Evolutionary conservation across 176 grass and related monocot genomes (phyloP), one percentile per base, ranked within the genome.

Genomic region (Themeda triandra): DNA sequence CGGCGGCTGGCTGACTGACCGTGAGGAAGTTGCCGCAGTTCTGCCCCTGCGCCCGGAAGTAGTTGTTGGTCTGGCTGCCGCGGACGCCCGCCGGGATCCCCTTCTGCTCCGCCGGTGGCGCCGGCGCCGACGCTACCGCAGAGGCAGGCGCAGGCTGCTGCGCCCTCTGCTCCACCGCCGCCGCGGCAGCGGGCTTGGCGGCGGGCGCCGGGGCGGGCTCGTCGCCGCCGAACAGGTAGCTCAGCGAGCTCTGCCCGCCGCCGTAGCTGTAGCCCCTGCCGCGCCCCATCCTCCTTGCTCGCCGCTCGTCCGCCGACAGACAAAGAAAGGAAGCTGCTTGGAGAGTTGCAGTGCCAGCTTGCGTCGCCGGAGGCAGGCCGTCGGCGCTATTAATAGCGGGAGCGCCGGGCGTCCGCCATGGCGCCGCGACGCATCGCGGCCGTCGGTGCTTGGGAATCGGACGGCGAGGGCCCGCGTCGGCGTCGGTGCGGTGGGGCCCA

Each of bases 1-100:
- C 10, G 39, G 36, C 9, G 24, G 8, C 27, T 49, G 27, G 9
- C 31, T 13, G 48, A 56, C 86, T 67, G 79, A 94, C 92, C 45
- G 89, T 89, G 64, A 94, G 71, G 87, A 94, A 94, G 56, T 94
- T 94, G 62, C 89, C 92, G 70, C 75, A 84, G 72, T 94, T 94
- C 84, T 91, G 89, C 8, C 92, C 92, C 28, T 94, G 80, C 8
- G 89, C 70, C 13, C 92, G 89, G 86, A 91, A 89, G 56, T 91
- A 94, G 71, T 94, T 94, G 81, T 94, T 91, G 30, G 89, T 33
- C 48, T 77, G 86, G 58, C 36, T 77, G n/a, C 86, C 64, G 6
- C 84, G 86, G 10, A 87, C 84, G 51, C 92, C 92, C 8, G 92
- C 92, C 0, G 89, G 81, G 12, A 88, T 33, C 72, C 84, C 76